phyloP scores from a whole-genome alignment of 305 asterid species.

The Plantago lanceolata region DNA sequence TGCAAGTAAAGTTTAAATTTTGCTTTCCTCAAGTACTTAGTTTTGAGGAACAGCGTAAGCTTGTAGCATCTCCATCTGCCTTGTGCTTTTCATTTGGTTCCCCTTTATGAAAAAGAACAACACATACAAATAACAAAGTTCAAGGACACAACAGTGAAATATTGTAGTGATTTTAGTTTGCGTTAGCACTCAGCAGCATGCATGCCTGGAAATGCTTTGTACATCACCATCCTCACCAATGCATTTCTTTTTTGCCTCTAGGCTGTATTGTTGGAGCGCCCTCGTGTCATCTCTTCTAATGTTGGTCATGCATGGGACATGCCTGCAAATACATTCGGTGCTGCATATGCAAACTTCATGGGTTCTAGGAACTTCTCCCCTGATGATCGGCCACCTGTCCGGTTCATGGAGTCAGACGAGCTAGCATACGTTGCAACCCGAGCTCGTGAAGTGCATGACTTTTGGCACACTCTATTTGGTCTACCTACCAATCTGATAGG shows the following conservation, averaged over 20 bases:
- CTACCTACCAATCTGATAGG: constrained; percentile 86
- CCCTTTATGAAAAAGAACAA: not conserved
- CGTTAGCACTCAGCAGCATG: not conserved
- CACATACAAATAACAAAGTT: not conserved
- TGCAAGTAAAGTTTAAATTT: not conserved
- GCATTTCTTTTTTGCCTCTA: constrained; percentile 26
- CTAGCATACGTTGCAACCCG: constrained; percentile 86
- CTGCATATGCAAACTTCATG: constrained; percentile 92
- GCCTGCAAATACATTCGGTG: constrained; percentile 83
- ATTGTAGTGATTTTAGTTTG: not conserved
- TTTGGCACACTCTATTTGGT: constrained; percentile 88
- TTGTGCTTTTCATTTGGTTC: not conserved
- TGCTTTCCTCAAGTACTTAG: not conserved
- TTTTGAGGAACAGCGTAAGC: not conserved
- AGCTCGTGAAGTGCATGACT: constrained; percentile 93
- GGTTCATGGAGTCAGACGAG: constrained; percentile 91
- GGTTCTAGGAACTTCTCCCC: constrained; percentile 95
- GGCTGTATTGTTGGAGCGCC: constrained; percentile 68
- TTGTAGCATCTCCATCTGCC: not conserved
- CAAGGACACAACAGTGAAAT: not conserved
- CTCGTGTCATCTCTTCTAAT: constrained; percentile 73
- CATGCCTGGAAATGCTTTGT: not conserved
- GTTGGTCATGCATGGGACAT: constrained; percentile 93
- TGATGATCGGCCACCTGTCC: constrained; percentile 84
- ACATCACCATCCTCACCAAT: not conserved